Evolutionary conservation across 2,329 filamentous ascomycete species (phyloP).

Genomic region (Tolypocladium ophioglossoides): DNA sequence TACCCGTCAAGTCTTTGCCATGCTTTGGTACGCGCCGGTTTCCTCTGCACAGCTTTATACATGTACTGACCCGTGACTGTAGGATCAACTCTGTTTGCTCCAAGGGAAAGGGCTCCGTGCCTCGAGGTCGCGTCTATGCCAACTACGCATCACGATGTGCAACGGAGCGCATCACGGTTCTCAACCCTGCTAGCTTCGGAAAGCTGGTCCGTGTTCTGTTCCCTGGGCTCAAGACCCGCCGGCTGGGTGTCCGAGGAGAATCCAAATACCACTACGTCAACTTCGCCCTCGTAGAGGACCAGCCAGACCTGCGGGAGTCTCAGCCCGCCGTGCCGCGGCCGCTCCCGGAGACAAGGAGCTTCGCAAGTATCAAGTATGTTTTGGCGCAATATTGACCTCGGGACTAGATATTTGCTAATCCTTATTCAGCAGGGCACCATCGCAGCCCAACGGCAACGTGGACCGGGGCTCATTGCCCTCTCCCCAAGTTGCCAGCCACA

Average conservation of each 20-base stretch:
- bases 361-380: constrained; percentile 40
- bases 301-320: constrained; percentile 35
- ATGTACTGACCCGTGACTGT: neutral
- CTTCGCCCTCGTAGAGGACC: constrained; percentile 49
- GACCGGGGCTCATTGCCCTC: constrained; percentile 16
- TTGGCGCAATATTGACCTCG: neutral
- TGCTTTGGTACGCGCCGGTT: constrained; percentile 61
- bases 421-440: constrained; percentile 19
- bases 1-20: constrained; percentile 76
- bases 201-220: constrained; percentile 96
- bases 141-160: constrained; percentile 91
- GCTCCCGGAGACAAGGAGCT: constrained; percentile 35
- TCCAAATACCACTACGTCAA: constrained; percentile 96
- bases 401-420: constrained; percentile 9
- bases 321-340: constrained; percentile 34
- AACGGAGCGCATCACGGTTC: constrained; percentile 82
- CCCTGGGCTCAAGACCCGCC: constrained; percentile 83
- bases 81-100: constrained; percentile 68
- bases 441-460: constrained; percentile 18
- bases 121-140: constrained; percentile 85
- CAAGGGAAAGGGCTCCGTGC: constrained; percentile 74
- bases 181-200: constrained; percentile 95
- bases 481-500: constrained; percentile 15
- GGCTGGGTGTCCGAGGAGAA: constrained; percentile 86
- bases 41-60: neutral